Evolutionary conservation across 441 rosid genomes (phyloP), one percentile per base, ranked within the genome.

Genomic region (Populus hybrid): DNA sequence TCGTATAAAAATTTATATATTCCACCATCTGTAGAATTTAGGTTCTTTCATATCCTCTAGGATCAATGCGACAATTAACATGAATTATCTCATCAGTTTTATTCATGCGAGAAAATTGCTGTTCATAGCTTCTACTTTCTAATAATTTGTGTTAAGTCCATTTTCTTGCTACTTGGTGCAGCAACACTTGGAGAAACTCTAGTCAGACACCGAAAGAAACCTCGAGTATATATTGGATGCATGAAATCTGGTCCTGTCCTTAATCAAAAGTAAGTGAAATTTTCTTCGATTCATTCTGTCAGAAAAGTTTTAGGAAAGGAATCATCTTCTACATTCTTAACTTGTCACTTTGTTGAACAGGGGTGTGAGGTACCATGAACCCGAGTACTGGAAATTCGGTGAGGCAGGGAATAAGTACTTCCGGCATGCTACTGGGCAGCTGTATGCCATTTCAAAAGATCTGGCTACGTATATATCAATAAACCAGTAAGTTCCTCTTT

Each of bases 211-310:
- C 77, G 92, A 67, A 87, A 87, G 77, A 96, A 94, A 77, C 91
- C 88, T 46, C 85, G 93, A 38, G 88, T 93, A 20, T 96, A 94
- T 80, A 90, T 96, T 10, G 99, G 99, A 20, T 96, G 99, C 91
- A 96, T 96, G 99, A 94, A 94, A 81, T 96, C 99, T 66, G 99
- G 99, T 76, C 98, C 98, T 12, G 98, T 96, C 73, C 97, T 96
- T 76, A 85, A 88, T 76, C 97, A 94, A 79, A 94, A 89, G 99
- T 94, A 85, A 83, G 91, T 23, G 42, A 67, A 1, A 46, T 73
- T 63, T 50, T 81, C 38, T 36, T 34, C 8, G 36, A 12, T 68
- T 18, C 14, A 11, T 42, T 67, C 36, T 28, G 26, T 63, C n/a
- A 16, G 65, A 63, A 70, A 9, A 10, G 34, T 32, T 57, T 16